A percentile compares a stretch with the other conserved stretches of the same genome.
These are phyloP conservation scores for Wolfiporia cocos DNA, from an alignment of 1,284 basidiomycete genomes.

Conservation along the genomic window DNA sequence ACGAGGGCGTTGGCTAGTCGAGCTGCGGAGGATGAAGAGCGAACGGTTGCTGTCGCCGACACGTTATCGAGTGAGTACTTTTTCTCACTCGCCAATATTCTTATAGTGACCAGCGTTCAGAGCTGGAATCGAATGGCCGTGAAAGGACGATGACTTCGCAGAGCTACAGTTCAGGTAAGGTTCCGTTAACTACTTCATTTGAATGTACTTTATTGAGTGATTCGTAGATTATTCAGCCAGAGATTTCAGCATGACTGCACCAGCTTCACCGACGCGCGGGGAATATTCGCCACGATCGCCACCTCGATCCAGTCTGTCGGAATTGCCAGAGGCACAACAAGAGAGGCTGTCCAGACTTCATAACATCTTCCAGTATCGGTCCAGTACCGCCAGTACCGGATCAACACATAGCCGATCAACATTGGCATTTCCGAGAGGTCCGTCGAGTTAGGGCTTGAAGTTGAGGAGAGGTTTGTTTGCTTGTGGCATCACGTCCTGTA, in stretches of 20 bases:
- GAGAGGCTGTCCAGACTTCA: constrained; percentile 71
- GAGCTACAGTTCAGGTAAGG: constrained; percentile 13
- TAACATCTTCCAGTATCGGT: constrained; percentile 76
- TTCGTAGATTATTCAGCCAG: too few relatives aligned
- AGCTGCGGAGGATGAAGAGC: constrained; percentile 80
- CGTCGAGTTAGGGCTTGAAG: constrained; percentile 11
- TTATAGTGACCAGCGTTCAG: too few relatives aligned
- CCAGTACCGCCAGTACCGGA: constrained; percentile 59
- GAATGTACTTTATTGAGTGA: too few relatives aligned
- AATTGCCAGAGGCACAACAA: constrained; percentile 28
- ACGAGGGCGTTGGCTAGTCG: constrained; percentile 76
- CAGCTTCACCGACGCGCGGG: constrained; percentile 15
- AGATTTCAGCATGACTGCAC: too few relatives aligned
- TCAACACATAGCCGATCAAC: constrained; percentile 42
- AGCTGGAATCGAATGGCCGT: constrained; percentile 54
- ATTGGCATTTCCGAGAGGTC: constrained; percentile 15
- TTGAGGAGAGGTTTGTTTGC: too few relatives aligned
- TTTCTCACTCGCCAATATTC: too few relatives aligned
- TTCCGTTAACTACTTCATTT: not conserved
- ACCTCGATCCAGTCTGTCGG: constrained; percentile 26
- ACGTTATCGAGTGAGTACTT: constrained; percentile 74
- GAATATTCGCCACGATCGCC: constrained; percentile 28
- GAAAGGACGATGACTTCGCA: constrained; percentile 18
- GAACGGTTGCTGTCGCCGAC: constrained; percentile 69
- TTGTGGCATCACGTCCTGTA: too few relatives aligned